phyloP scores from a whole-genome alignment of 2,329 filamentous ascomycete species.

The Claviceps fusiformis region DNA sequence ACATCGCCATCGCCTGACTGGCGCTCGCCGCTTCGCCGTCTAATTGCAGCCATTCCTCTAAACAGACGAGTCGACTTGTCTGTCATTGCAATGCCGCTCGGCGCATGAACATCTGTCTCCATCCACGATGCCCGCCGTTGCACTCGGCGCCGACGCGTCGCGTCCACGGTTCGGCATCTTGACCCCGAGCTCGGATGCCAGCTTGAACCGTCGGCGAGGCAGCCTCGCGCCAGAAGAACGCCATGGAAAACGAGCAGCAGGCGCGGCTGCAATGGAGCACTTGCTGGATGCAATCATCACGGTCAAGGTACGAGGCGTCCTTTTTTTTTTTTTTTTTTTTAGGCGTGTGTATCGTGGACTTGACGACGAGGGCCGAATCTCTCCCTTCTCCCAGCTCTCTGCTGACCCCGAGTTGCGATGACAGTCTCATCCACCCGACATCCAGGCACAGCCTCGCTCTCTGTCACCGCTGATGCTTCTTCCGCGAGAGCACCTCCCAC shows the following conservation, averaged over 20 bases:
- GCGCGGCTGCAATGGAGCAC: slow-evolving; percentile 31
- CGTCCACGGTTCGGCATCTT: slow-evolving; percentile 29
- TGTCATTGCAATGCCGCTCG: slow-evolving; percentile 1
- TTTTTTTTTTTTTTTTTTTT: not conserved
- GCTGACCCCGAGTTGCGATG: slow-evolving; percentile 8
- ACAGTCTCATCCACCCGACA: slow-evolving; percentile 42
- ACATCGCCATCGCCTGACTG: not conserved
- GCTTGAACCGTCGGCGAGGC: slow-evolving; percentile 22
- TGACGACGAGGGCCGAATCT: not conserved
- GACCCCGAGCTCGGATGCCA: slow-evolving; percentile 26
- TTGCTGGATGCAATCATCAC: slow-evolving; percentile 38
- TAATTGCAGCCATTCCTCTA: not conserved
- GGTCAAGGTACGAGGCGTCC: slow-evolving; percentile 29
- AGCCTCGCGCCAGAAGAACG: slow-evolving; percentile 14
- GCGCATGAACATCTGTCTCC: slow-evolving; percentile 4
- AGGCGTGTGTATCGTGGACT: not conserved
- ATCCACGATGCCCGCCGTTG: slow-evolving; percentile 21
- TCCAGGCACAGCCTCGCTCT: slow-evolving; percentile 37
- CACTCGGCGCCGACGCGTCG: slow-evolving; percentile 33
- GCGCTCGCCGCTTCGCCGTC: not conserved
- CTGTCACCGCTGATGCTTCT: slow-evolving; percentile 50
- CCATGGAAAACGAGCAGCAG: slow-evolving; percentile 22
- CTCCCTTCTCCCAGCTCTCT: too few species aligned
- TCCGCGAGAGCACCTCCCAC: slow-evolving; percentile 42
- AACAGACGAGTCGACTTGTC: not conserved